Evolutionary conservation across 208 protist species (phyloP).

Genomic region (Acanthamoeba royreba): DNA sequence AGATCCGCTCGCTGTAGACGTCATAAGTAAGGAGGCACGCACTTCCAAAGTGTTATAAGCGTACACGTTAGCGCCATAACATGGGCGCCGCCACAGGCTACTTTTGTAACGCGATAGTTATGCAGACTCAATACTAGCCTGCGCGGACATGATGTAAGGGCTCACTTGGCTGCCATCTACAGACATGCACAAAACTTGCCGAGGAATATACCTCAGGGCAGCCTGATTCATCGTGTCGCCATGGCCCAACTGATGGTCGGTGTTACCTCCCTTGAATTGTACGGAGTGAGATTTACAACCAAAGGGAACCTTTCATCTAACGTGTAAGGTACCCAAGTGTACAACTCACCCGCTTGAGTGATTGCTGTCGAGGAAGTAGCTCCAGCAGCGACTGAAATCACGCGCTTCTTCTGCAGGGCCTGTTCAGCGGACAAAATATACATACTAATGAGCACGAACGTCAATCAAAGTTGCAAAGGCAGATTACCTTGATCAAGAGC

Average conservation of each 20-base stretch:
- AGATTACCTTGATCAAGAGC: not conserved
- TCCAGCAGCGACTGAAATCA: not conserved
- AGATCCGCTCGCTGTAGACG: not conserved
- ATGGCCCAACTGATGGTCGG: not conserved
- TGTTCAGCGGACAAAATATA: not conserved
- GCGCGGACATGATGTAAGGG: no score
- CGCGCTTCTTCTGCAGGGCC: not conserved
- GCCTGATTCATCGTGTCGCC: not conserved
- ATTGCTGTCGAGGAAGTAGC: not conserved
- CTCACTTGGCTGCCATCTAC: no score
- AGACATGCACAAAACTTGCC: not conserved
- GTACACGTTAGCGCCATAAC: not conserved
- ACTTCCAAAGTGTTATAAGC: not conserved
- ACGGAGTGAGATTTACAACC: no score
- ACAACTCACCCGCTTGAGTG: not conserved
- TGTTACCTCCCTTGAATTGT: not conserved
- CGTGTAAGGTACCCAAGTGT: constrained; percentile 1
- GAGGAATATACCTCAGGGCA: not conserved
- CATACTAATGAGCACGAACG: not conserved
- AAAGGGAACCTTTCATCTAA: no score
- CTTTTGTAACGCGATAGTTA: not conserved
- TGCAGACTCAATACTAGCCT: not conserved
- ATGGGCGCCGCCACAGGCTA: not conserved
- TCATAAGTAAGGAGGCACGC: not conserved
- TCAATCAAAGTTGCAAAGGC: not conserved